A percentile compares a stretch with the other conserved stretches of the same genome.
Conservation (phyloP, 202 grass and related monocot genomes). For the Hordeum pubiflorum region DNA sequence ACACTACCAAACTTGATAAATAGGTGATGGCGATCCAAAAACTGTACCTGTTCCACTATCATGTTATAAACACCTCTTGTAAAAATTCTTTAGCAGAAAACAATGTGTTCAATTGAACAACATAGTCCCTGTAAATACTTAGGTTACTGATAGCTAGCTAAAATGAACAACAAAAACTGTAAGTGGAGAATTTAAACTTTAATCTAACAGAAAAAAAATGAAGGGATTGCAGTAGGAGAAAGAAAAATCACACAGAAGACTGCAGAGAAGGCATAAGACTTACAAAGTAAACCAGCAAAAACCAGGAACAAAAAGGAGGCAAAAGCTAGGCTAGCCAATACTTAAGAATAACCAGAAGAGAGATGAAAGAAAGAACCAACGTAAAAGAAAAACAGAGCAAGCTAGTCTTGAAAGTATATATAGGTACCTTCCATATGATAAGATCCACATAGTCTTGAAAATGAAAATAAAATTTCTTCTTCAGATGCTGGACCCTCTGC, state of each 20-base stretch:
- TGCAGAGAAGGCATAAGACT: not conserved
- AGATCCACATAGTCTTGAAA: constrained; percentile 97
- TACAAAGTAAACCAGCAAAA: not conserved
- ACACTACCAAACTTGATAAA: constrained; percentile 96
- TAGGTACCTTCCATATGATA: constrained; percentile 87
- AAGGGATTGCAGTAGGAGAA: not conserved
- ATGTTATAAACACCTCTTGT: constrained; percentile 43
- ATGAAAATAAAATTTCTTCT: constrained; percentile 98
- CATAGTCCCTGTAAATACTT: constrained; percentile 16
- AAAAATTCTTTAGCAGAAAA: constrained; percentile 26
- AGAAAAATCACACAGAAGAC: not conserved
- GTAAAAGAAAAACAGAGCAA: not conserved
- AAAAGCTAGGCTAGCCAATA: not conserved
- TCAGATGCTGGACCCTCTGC: constrained; percentile 95
- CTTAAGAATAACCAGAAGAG: not conserved
- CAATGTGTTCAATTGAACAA: not conserved
- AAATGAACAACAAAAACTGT: not conserved
- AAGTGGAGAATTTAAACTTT: not conserved
- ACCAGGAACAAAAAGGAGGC: not conserved
- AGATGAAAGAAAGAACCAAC: not conserved
- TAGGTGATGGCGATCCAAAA: constrained; percentile 90
- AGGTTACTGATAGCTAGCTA: constrained; percentile 8
- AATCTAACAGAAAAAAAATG: not conserved
- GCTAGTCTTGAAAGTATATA: not conserved
- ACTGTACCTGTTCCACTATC: constrained; percentile 79